Base-by-base conservation (phyloP, 148 eudicot species). In the Dysphania ambrosioides region DNA sequence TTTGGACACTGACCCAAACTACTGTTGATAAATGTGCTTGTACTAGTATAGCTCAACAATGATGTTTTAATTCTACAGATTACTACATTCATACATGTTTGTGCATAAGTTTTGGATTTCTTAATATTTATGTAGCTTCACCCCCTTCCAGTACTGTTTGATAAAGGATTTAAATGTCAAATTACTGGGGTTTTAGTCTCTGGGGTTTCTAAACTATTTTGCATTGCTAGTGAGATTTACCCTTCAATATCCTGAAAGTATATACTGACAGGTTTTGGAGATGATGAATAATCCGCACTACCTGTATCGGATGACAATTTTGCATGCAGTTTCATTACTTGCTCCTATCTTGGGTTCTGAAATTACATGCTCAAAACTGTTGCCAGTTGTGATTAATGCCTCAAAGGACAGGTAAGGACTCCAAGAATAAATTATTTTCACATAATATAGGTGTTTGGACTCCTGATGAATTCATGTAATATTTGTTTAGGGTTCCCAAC, bases 331-430 rank as follows among this genome's bases (percentile, higher is more conserved):
- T 65, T 95, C 99, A 65, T 82, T 95, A 69, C 89, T 95, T 74
- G 99, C 99, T 78, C 97, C 99, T 65, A 97, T 95, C 59, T 85
- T 95, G 92, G 99, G 97, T 74, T 73, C 97, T 16, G 99, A 95
- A 79, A 92, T 95, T 40, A 92, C 99, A 7, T 90, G 97, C 82
- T 86, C 92, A 23, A 90, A 84, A 59, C 78, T 95, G 75, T 84
- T 95, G 72, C 99, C 97, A 9, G 96, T 92, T 42, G 85, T 95
- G 51, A 70, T 87, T 77, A 71, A 79, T 56, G 89, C 91, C 66
- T 75, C 97, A 27, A 92, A 95, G 81, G 99, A 95, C 87, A 89
- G 97, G 99, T 92, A 74, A 16, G 9, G 21, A 34, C 47, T 70
- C 35, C 24, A 32, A n/a, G n/a, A n/a, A n/a, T n/a, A n/a, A n/a